These are phyloP conservation scores for Beauveria asiatica DNA, from an alignment of 2,329 filamentous ascomycete genomes.

Conservation along the genomic window DNA sequence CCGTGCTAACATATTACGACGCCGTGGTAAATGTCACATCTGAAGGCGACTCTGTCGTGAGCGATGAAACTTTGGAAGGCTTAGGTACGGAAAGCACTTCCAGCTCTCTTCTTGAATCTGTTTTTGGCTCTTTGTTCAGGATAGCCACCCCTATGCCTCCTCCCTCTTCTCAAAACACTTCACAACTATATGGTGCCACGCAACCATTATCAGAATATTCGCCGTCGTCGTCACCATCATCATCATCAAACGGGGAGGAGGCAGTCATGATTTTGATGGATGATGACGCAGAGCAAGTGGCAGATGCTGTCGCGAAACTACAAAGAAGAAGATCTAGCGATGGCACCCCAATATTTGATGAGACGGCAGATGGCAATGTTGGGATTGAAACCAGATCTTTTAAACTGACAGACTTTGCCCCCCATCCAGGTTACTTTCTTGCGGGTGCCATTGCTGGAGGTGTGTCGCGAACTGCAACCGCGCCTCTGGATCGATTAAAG, in stretches of 20 bases:
- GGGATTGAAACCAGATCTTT: conserved; percentile 21
- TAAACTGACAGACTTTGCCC: conserved; percentile 59
- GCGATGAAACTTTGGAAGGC: conserved; percentile 83
- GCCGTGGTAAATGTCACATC: conserved; percentile 81
- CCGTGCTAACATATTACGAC: conserved; percentile 85
- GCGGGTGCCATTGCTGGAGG: conserved; percentile 92
- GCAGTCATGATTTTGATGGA: conserved; percentile 14
- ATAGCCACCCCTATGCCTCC: conserved; percentile 45
- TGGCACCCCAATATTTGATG: conserved; percentile 14
- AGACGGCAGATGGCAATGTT: conserved; percentile 25
- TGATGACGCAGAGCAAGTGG: background rate
- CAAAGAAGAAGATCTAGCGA: conserved; percentile 20
- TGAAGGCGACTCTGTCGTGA: conserved; percentile 89
- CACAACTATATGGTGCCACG: conserved; percentile 14
- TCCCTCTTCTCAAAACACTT: conserved; percentile 20
- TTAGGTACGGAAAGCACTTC: conserved; percentile 71
- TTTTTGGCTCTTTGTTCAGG: conserved; percentile 69
- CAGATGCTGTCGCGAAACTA: conserved; percentile 4
- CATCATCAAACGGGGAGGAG: conserved; percentile 10
- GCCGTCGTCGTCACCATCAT: background rate
- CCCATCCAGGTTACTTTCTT: conserved; percentile 93
- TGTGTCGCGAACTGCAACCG: conserved; percentile 89
- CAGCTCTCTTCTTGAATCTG: conserved; percentile 54
- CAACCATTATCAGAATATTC: background rate
- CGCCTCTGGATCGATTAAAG: conserved; percentile 91